phyloP scores from a whole-genome alignment of 2,329 filamentous ascomycete species.

The Colletotrichum horii region DNA sequence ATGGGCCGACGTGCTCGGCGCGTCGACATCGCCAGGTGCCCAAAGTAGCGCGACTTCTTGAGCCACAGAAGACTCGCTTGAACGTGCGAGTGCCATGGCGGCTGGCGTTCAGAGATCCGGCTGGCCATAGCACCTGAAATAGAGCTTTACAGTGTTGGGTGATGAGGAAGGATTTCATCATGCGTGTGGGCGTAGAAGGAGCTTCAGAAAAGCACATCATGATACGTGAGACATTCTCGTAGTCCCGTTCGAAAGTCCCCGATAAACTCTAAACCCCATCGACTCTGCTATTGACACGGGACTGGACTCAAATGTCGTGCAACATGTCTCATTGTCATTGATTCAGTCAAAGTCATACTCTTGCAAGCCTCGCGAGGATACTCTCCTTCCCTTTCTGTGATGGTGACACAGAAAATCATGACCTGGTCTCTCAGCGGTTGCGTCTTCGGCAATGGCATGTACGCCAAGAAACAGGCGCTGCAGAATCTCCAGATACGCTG shows the following conservation, averaged over 20 bases:
- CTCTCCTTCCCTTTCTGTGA: background rate
- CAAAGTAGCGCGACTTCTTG: background rate
- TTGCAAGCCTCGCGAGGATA: too few relatives aligned
- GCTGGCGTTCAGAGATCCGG: fast-evolving
- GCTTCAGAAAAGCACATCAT: too few relatives aligned
- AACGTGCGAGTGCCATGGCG: fast-evolving
- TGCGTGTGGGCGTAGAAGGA: too few relatives aligned
- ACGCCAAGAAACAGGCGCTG: background rate
- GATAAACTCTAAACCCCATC: too few relatives aligned
- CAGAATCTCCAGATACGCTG: background rate
- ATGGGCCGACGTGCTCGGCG: background rate
- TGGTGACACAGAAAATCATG: background rate
- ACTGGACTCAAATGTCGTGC: background rate
- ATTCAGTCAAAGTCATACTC: background rate
- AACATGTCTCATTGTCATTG: background rate
- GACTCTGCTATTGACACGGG: too few relatives aligned
- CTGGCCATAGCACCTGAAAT: background rate
- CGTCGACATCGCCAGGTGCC: background rate
- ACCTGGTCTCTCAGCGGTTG: background rate
- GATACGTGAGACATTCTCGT: too few relatives aligned
- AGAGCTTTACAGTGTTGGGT: too few relatives aligned
- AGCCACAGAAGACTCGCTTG: background rate
- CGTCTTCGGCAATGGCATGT: background rate
- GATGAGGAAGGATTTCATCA: fast-evolving
- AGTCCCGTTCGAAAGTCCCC: too few relatives aligned